These are phyloP conservation scores for Rhodotorula diobovata DNA, from an alignment of 768 basidiomycete species.

Conservation along the genomic window DNA sequence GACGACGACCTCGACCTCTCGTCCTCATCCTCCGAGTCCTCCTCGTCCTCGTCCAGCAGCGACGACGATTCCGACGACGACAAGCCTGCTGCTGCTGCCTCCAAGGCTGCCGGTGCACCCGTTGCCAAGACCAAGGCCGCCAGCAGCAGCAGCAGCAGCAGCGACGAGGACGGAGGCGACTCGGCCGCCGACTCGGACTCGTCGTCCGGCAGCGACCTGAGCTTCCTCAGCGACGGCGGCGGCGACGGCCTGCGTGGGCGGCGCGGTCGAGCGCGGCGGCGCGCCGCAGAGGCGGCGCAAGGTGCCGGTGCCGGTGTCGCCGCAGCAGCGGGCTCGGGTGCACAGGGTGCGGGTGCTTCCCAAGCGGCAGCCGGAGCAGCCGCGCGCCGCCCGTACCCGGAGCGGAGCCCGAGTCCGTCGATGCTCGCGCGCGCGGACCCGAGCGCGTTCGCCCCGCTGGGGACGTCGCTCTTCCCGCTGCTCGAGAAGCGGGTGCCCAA, in stretches of 20 bases:
- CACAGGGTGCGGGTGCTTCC: neutral
- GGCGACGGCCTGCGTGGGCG: constrained; percentile 6
- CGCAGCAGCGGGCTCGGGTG: neutral
- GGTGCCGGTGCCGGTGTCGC: neutral
- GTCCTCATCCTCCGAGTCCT: constrained; percentile 1
- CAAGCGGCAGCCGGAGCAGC: neutral
- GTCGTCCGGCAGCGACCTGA: constrained; percentile 12
- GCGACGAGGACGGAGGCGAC: neutral
- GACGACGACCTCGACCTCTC: constrained; percentile 2
- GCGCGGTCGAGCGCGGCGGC: constrained; percentile 1
- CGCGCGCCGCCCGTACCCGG: constrained; percentile 24
- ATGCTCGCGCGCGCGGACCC: constrained; percentile 18
- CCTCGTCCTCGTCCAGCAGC: constrained; percentile 9
- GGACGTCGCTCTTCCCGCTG: constrained; percentile 27
- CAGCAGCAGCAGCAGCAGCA: neutral
- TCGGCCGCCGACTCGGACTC: neutral
- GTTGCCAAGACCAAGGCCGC: neutral
- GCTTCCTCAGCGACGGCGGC: constrained; percentile 10
- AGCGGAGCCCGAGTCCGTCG: constrained; percentile 17
- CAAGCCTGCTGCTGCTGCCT: neutral
- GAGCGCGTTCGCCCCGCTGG: constrained; percentile 25
- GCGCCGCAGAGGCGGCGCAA: neutral
- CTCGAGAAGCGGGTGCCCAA: constrained; percentile 4
- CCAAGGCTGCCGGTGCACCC: neutral
- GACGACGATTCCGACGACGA: constrained; percentile 5